These are phyloP conservation scores for Mikania micrantha DNA, from an alignment of 129 eudicot genomes.

Conservation along the genomic window DNA sequence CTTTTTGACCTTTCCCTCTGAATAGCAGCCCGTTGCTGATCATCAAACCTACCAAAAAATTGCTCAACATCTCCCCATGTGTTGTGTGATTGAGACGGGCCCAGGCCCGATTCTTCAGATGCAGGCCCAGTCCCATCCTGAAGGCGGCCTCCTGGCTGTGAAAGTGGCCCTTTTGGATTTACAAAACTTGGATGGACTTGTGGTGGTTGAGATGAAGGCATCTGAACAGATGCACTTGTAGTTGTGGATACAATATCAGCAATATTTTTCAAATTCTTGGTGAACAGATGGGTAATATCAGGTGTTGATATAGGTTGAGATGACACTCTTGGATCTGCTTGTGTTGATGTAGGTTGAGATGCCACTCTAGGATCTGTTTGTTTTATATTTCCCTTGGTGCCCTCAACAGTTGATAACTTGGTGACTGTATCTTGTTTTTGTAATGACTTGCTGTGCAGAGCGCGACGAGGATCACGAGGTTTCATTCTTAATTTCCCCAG, in stretches of 20 bases:
- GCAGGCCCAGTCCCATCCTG: constrained; percentile 27
- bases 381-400: constrained; percentile 27
- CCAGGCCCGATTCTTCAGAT: constrained; percentile 51
- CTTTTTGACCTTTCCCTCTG: constrained; percentile 89
- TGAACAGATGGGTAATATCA: constrained; percentile 68
- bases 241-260: constrained; percentile 67
- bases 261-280: constrained; percentile 73
- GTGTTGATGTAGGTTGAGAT: too few relatives aligned
- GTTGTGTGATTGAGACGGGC: constrained; percentile 40
- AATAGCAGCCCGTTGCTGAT: constrained; percentile 86
- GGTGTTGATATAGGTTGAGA: constrained; percentile 39
- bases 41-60: constrained; percentile 75
- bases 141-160: constrained; percentile 32
- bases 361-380: too few relatives aligned
- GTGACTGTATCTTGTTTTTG: constrained; percentile 32
- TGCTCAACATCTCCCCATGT: constrained; percentile 85
- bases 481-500: constrained; percentile 73
- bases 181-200: constrained; percentile 42
- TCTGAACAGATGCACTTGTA: constrained; percentile 27
- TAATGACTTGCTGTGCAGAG: constrained; percentile 44
- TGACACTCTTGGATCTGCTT: constrained; percentile 37
- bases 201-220: constrained; percentile 37
- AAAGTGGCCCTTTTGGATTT: constrained; percentile 33
- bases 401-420: constrained; percentile 26
- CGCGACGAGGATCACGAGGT: constrained; percentile 98